Evolutionary conservation across 148 eudicot species (phyloP), one percentile per base, ranked within the genome.

Genomic region (Beta vulgaris): DNA sequence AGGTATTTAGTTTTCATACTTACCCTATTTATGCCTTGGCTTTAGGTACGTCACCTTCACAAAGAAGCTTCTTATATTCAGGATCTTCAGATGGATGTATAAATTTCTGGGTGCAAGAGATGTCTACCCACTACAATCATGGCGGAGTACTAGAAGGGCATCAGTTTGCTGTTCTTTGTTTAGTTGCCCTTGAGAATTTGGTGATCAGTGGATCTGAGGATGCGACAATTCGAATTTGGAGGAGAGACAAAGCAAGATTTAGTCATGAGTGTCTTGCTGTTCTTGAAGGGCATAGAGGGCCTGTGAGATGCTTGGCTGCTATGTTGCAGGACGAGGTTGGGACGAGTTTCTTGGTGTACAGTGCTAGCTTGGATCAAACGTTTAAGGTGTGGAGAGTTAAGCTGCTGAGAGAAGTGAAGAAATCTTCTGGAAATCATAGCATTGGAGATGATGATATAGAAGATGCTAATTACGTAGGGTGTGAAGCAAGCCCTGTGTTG

Each of bases 151-250:
- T 90, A 55, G 86, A 88, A 61, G 90, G 91, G 4, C 95, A 90
- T 71, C 79, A 79, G 23, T 84, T 88, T 60, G 81, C 86, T 8
- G 86, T 90, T 25, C 91, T 90, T 28, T 85, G 89, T 28, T 60
- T 90, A 19, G 86, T 70, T 4, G 80, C 86, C 14, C 69, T 90
- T 0, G 87, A 81, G 43, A 80, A 84, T 66, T 37, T 90, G 58
- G 64, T 90, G 11, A 82, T 90, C 4, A 90, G 95, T 39, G 91
- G 94, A 5, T 90, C 94, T 1, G 94, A 88, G 78, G 94, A 90
- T 60, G 77, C 90, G 19, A 86, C 90, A 0, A 82, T 90, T 8
- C 80, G 91, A 83, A 72, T 90, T 2, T 90, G 94, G 94, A 83
- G 85, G 72, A 60, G 91, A 63, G 94, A 84, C 28, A 82, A 80